Conservation (phyloP, 2,329 filamentous ascomycete genomes). For the Colletotrichum salicis region DNA sequence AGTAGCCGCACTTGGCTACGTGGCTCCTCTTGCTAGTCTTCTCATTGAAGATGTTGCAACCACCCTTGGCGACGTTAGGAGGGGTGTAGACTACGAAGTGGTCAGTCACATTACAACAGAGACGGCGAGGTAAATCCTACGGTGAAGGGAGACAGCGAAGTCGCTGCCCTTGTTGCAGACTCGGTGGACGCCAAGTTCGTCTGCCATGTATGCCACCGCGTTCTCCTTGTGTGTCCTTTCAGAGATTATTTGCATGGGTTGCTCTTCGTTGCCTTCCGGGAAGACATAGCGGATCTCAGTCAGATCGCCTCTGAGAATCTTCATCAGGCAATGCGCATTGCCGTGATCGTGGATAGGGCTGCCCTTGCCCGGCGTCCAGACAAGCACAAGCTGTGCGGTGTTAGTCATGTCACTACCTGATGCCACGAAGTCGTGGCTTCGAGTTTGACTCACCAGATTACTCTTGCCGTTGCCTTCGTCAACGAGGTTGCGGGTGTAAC, state of each 20-base stretch:
- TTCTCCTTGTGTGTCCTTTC: constrained; percentile 76
- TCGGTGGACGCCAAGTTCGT: constrained; percentile 86
- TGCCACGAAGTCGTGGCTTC: constrained; percentile 42
- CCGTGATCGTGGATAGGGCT: constrained; percentile 90
- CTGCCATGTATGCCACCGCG: constrained; percentile 89
- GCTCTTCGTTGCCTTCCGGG: constrained; percentile 57
- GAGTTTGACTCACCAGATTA: constrained; percentile 68
- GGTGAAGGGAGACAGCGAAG: constrained; percentile 84
- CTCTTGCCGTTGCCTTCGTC: constrained; percentile 87
- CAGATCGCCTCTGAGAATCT: constrained; percentile 80
- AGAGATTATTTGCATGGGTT: constrained; percentile 62
- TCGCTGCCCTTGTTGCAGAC: constrained; percentile 81
- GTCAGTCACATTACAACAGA: constrained; percentile 23
- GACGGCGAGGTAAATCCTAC: constrained; percentile 17
- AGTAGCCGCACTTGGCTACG: constrained; percentile 77
- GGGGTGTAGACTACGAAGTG: constrained; percentile 77
- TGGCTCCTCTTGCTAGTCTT: constrained; percentile 79
- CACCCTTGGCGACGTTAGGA: constrained; percentile 84
- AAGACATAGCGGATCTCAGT: constrained; percentile 85
- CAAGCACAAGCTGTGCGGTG: constrained; percentile 76
- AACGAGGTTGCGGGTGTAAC: constrained; percentile 89
- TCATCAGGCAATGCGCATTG: constrained; percentile 94
- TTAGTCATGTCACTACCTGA: constrained; percentile 35
- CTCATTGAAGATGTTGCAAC: constrained; percentile 84
- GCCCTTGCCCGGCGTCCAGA: constrained; percentile 86